Percentiles rank a stretch among this genome's conserved stretches.
Conservation (phyloP, 805 yeast genomes). For the Komagataella mondaviorum region DNA sequence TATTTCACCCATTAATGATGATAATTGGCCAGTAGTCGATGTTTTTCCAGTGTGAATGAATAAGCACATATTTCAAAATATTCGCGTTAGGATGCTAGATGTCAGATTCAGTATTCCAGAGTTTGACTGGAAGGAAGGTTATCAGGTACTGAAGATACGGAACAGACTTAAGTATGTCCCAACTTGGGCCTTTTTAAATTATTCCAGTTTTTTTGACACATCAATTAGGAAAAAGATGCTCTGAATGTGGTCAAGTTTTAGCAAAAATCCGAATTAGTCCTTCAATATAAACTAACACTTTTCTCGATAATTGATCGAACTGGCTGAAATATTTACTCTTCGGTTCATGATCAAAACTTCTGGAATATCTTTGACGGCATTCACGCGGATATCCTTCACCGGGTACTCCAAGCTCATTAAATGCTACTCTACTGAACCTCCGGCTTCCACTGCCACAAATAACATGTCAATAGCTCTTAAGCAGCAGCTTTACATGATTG, state of each 20-base stretch:
- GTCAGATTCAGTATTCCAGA: not conserved
- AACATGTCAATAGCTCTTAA: conserved; percentile 34
- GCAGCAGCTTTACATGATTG: conserved; percentile 71
- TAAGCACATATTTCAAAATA: not conserved
- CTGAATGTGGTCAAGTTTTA: not conserved
- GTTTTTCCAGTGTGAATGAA: not conserved
- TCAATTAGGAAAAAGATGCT: too few relatives aligned
- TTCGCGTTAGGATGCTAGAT: not conserved
- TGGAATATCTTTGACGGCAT: not conserved
- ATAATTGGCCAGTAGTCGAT: not conserved
- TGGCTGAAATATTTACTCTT: not conserved
- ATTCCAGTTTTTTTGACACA: too few relatives aligned
- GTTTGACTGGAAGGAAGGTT: too few relatives aligned
- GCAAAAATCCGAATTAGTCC: not conserved
- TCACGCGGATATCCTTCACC: not conserved
- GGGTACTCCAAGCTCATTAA: not conserved
- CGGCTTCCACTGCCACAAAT: conserved; percentile 17
- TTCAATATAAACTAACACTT: not conserved
- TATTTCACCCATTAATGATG: not conserved
- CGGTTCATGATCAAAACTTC: not conserved
- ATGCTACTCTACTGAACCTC: not conserved
- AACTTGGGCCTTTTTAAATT: too few relatives aligned
- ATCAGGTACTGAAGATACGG: too few relatives aligned
- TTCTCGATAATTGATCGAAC: not conserved
- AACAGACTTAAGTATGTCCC: too few relatives aligned